Evolutionary conservation across 1,139 yeast genomes (phyloP), one percentile per base, ranked within the genome.

Genomic region (Candida neerlandica): DNA sequence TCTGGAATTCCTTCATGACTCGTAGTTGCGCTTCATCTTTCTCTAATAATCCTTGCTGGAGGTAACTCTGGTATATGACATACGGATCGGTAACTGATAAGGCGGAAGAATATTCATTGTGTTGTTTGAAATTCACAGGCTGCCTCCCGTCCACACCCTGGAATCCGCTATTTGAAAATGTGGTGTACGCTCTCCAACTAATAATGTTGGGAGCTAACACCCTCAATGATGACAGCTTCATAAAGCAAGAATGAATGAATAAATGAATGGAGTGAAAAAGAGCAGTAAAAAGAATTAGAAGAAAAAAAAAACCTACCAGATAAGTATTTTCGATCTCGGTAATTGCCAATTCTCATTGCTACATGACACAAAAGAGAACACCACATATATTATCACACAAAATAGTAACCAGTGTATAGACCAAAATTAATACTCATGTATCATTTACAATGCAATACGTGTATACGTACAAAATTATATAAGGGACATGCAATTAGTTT

Each of bases 51-150:
- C 89, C 89, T 46, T 70, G 70, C 0, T 71, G 62, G 1, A 85
- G 75, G 50, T 80, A 77, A 55, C 76, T 77, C 53, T 81, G 82
- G 58, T 86, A 86, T 1, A 85, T 61, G 3, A 76, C 55, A 44
- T 77, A 77, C 0, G 94, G 92, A 61, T 86, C 92, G 0, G 91
- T 85, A 14, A 86, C 71, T 1, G 82, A 60, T 19, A 82, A 43
- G 1, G 58, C 62, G 5, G 51, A 45, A 10, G 43, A 26, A 7
- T 16, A 42, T 19, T 18, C n/a, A 3, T 23, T 11, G 10, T 23
- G n/a, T 35, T 26, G 32, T 15, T 26, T 32, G 16, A 30, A 23
- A 6, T 15, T 16, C 33, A 18, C 38, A 26, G 75, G 76, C n/a
- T 61, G 52, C 45, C 79, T 58, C 4, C 78, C 75, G 11, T 74